A percentile compares a stretch with the other conserved stretches of the same genome.
Evolutionary conservation across 208 protist genomes (phyloP).

Genomic region (Trypanosoma brucei): DNA sequence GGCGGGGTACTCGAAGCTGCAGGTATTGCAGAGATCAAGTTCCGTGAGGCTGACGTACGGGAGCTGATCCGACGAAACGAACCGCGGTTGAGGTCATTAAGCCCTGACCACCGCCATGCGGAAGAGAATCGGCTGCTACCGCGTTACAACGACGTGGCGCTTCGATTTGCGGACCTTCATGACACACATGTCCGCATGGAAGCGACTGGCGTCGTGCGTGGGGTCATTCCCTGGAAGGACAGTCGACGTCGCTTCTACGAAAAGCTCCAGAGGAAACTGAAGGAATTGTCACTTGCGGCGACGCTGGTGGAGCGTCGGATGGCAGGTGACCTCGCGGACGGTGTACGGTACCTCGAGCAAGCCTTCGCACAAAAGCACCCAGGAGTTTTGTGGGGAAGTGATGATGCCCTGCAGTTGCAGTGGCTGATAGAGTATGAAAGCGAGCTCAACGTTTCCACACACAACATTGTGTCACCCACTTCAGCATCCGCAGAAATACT

Average conservation of each 20-base stretch:
- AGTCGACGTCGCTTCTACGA: constrained; percentile 90
- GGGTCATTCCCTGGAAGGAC: constrained; percentile 89
- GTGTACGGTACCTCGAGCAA: constrained; percentile 36
- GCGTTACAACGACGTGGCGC: constrained; percentile 92
- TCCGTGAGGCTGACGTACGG: constrained; percentile 86
- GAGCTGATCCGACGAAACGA: constrained; percentile 90
- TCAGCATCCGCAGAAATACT: not conserved
- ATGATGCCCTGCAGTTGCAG: constrained; percentile 34
- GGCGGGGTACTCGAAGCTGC: constrained; percentile 95
- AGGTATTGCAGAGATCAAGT: constrained; percentile 96
- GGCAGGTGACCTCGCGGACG: constrained; percentile 31
- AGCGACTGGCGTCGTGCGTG: constrained; percentile 88
- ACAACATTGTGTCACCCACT: not conserved
- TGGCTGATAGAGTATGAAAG: constrained; percentile 40
- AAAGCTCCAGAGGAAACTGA: constrained; percentile 89
- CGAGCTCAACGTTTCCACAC: not conserved
- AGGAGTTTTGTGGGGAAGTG: constrained; percentile 35
- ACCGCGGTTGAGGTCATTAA: constrained; percentile 41
- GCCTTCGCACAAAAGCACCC: constrained; percentile 33
- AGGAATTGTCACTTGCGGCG: constrained; percentile 64
- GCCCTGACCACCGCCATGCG: constrained; percentile 33
- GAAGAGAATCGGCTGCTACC: constrained; percentile 61
- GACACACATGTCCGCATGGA: constrained; percentile 96
- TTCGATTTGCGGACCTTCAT: constrained; percentile 96
- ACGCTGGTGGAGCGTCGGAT: constrained; percentile 35